Evolutionary conservation across 2,329 filamentous ascomycete species (phyloP).

Genomic region (Lojkania enalia): DNA sequence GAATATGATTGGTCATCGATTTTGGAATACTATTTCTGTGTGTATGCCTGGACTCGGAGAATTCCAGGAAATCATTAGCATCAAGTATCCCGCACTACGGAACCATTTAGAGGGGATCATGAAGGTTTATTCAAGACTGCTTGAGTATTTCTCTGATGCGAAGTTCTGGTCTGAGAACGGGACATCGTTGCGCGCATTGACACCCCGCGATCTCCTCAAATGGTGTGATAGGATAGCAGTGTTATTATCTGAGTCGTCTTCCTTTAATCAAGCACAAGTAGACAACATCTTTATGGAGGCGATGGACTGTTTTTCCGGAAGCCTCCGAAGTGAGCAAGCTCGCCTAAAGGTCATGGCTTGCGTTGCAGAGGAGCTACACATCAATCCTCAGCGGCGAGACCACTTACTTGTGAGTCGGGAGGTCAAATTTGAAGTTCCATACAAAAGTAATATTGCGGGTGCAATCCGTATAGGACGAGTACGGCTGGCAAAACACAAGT

Average conservation of each 20-base stretch:
- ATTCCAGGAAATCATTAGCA: conserved; percentile 71
- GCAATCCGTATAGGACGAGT: conserved; percentile 45
- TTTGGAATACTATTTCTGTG: conserved; percentile 81
- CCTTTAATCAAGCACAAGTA: conserved; percentile 68
- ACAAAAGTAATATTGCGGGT: conserved; percentile 30
- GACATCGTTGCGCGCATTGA: conserved; percentile 64
- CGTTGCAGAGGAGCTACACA: conserved; percentile 84
- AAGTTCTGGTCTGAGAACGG: conserved; percentile 56
- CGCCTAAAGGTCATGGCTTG: conserved; percentile 64
- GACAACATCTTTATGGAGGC: conserved; percentile 93
- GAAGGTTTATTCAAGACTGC: conserved; percentile 57
- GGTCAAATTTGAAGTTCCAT: conserved; percentile 59
- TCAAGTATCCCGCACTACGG: conserved; percentile 70
- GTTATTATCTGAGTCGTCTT: conserved; percentile 64
- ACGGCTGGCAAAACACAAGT: conserved; percentile 50
- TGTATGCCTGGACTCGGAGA: conserved; percentile 68
- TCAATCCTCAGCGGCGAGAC: conserved; percentile 78
- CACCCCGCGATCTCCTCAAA: conserved; percentile 81
- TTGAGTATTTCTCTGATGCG: conserved; percentile 45
- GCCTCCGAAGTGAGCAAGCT: conserved; percentile 67
- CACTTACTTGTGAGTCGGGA: conserved; percentile 76
- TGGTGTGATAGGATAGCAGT: conserved; percentile 79
- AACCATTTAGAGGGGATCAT: conserved; percentile 60
- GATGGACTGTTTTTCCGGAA: conserved; percentile 87
- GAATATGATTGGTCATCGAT: conserved; percentile 76